phyloP scores from a whole-genome alignment of 2,329 filamentous ascomycete species.

The Alternaria ventricosa region DNA sequence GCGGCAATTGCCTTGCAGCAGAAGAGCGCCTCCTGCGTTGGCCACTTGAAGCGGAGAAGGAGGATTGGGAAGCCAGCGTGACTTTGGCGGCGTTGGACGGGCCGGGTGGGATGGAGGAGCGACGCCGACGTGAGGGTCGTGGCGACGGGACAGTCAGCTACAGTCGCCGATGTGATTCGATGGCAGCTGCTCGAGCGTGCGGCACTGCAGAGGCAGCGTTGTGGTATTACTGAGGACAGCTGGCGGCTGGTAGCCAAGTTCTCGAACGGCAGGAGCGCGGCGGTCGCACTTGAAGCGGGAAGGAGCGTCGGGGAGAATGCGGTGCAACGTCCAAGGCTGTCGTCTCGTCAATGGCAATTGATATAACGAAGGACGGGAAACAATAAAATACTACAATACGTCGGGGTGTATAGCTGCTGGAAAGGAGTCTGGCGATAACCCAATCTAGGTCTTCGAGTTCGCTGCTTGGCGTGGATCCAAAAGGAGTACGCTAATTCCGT shows the following conservation, averaged over 20 bases:
- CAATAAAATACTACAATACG: constrained; percentile 14
- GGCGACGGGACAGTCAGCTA: constrained; percentile 18
- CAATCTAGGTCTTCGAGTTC: constrained; percentile 27
- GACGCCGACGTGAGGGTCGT: constrained; percentile 33
- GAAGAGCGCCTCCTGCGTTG: constrained; percentile 51
- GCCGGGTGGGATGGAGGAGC: constrained; percentile 31
- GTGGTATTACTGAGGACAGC: constrained; percentile 32
- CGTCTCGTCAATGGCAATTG: constrained; percentile 14
- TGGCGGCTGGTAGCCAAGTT: constrained; percentile 28
- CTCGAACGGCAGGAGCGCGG: constrained; percentile 24
- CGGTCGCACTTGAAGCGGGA: constrained; percentile 28
- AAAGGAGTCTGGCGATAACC: constrained; percentile 33
- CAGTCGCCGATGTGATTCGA: constrained; percentile 15
- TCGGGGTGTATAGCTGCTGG: constrained; percentile 17
- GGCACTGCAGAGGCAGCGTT: constrained; percentile 28
- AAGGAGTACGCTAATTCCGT: constrained; percentile 17
- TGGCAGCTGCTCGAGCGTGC: constrained; percentile 15
- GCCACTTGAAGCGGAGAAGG: constrained; percentile 46
- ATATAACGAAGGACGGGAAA: constrained; percentile 14
- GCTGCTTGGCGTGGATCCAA: constrained; percentile 27
- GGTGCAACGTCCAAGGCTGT: constrained; percentile 27
- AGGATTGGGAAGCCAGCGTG: constrained; percentile 49
- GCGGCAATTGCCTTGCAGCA: constrained; percentile 45
- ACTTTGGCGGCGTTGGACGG: constrained; percentile 31
- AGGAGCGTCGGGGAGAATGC: constrained; percentile 23